These are phyloP conservation scores for Stylosanthes scabra DNA, from an alignment of 331 rosid species.

Conservation along the genomic window DNA sequence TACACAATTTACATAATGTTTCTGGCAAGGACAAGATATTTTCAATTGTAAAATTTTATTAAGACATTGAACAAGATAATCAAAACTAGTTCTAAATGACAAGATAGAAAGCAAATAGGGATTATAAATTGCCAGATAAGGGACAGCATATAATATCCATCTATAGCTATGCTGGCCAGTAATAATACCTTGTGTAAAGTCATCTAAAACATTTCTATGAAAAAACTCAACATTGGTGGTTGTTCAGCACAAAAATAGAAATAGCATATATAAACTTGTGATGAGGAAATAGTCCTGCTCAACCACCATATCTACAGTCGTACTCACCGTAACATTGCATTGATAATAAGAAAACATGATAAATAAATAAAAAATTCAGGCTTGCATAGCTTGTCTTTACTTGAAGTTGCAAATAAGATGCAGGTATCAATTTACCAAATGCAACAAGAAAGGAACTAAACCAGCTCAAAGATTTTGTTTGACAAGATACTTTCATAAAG, in stretches of 20 bases:
- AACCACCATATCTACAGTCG: conserved; percentile 1
- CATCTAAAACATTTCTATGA: not conserved
- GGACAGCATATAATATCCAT: conserved; percentile 18
- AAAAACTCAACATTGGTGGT: conserved; percentile 14
- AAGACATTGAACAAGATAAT: conserved; percentile 20
- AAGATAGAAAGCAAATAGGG: conserved; percentile 27
- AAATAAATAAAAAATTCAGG: conserved; percentile 12
- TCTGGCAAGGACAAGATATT: conserved; percentile 20
- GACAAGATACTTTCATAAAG: conserved; percentile 11
- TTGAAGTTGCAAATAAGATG: not conserved
- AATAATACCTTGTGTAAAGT: not conserved
- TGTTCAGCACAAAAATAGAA: conserved; percentile 21
- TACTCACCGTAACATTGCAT: conserved; percentile 17
- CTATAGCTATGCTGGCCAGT: not conserved
- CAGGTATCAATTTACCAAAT: conserved; percentile 1
- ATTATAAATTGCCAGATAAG: conserved; percentile 5
- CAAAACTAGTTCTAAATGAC: conserved; percentile 27
- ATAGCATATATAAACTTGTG: conserved; percentile 2
- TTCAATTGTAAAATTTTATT: conserved; percentile 14
- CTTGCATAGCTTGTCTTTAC: conserved; percentile 5
- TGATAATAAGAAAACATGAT: conserved; percentile 3
- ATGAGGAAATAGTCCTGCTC: conserved; percentile 14
- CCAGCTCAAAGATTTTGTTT: not conserved
- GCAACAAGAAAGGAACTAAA: not conserved
- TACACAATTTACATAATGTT: conserved; percentile 35